Conservation (phyloP, 495 filamentous ascomycete species). For the Lichenothelia convexa region DNA sequence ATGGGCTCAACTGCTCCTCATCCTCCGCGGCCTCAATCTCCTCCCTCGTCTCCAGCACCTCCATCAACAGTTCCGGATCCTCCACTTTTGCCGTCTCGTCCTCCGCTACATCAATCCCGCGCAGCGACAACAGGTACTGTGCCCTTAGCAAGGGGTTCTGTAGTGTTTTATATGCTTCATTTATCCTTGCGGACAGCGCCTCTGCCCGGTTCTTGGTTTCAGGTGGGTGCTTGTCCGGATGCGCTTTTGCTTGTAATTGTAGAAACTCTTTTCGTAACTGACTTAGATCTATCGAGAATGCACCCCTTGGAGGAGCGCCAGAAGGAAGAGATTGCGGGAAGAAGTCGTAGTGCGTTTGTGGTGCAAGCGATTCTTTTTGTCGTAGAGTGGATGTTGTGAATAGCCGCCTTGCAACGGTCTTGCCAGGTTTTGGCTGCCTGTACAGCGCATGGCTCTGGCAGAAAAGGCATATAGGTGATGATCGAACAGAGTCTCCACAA, state of each 20-base stretch:
- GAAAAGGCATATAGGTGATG: no score
- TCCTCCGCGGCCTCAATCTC: conserved; percentile 54
- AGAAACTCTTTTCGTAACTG: conserved; percentile 72
- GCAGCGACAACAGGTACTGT: conserved; percentile 60
- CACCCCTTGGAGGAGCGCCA: conserved; percentile 60
- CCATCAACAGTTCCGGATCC: conserved; percentile 57
- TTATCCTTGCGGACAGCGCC: conserved; percentile 57
- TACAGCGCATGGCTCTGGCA: no score
- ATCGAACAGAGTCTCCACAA: no score
- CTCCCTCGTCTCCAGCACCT: conserved; percentile 77
- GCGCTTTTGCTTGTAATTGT: conserved; percentile 53
- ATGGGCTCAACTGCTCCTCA: conserved; percentile 41
- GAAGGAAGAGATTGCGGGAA: conserved; percentile 67
- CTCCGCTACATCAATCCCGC: conserved; percentile 57
- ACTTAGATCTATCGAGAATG: conserved; percentile 50
- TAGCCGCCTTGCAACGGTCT: no score
- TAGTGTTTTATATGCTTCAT: conserved; percentile 77
- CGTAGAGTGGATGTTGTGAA: background rate
- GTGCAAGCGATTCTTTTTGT: conserved; percentile 1
- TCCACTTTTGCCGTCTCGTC: conserved; percentile 52
- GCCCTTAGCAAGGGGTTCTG: conserved; percentile 56
- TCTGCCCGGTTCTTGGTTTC: conserved; percentile 44
- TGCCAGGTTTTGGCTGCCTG: no score
- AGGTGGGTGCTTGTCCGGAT: conserved; percentile 61
- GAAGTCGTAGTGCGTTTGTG: conserved; percentile 57